These are phyloP conservation scores for Eudorina sp. DNA, from an alignment of 139 green algal species.

Conservation along the genomic window DNA sequence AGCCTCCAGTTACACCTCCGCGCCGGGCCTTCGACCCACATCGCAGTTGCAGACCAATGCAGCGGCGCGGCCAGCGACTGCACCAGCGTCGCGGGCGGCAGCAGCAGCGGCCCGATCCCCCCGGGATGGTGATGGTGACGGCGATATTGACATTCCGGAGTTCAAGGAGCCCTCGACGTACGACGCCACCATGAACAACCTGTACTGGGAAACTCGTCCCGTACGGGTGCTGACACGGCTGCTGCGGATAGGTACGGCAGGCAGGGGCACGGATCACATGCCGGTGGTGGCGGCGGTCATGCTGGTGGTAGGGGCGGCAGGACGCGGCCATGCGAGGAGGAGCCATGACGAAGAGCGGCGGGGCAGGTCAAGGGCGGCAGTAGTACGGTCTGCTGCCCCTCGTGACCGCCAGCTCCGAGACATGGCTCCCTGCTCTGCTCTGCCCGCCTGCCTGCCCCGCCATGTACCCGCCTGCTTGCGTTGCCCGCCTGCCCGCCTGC, in stretches of 20 bases:
- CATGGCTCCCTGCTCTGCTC: no score
- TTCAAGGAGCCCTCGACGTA: slow-evolving; percentile 52
- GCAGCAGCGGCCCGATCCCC: no score
- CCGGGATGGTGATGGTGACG: background rate
- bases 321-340: background rate
- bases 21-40: background rate
- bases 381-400: no score
- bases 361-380: no score
- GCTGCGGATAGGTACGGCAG: slow-evolving; percentile 60
- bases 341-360: background rate
- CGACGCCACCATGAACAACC: slow-evolving; percentile 54
- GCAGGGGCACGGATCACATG: background rate
- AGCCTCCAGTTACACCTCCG: no score
- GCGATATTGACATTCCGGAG: slow-evolving; percentile 13
- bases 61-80: background rate
- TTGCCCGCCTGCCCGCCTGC: no score
- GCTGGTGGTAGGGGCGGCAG: background rate
- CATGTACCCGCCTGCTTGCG: no score
- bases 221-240: slow-evolving; percentile 71
- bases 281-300: background rate
- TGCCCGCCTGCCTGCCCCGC: no score
- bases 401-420: no score
- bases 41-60: background rate
- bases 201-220: slow-evolving; percentile 72
- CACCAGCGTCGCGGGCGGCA: background rate